Evolutionary conservation across 1,139 yeast species (phyloP).

Genomic region (Hemisphaericaspora lyxosophila): DNA sequence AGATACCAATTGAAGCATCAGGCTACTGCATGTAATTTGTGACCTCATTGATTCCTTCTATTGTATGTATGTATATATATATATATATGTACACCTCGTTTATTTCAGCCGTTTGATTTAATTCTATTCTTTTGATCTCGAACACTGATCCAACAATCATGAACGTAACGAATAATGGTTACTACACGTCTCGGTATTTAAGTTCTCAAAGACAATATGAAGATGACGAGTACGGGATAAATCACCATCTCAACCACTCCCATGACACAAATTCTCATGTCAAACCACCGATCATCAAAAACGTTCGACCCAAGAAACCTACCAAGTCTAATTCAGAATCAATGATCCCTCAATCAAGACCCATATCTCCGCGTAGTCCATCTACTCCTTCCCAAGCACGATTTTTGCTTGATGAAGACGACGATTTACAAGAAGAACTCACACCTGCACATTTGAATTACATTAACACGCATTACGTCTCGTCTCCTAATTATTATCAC

Average conservation of each 20-base stretch:
- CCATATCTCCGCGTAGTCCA: background rate
- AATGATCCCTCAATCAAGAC: background rate
- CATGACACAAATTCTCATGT: background rate
- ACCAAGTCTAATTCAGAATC: conserved; percentile 7
- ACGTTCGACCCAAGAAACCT: conserved; percentile 10
- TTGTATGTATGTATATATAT: too few species aligned
- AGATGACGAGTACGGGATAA: background rate
- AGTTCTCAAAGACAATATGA: conserved; percentile 9
- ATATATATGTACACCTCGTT: background rate
- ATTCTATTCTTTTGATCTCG: background rate
- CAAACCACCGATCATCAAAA: conserved; percentile 9
- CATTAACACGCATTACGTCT: conserved; percentile 16
- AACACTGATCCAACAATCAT: conserved; percentile 5
- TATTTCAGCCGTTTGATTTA: background rate
- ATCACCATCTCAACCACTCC: background rate
- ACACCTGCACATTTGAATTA: conserved; percentile 40
- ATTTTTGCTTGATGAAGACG: conserved; percentile 27
- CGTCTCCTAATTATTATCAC: conserved; percentile 9
- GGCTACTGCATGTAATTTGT: too few species aligned
- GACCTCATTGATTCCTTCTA: too few species aligned
- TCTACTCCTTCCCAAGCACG: conserved; percentile 3
- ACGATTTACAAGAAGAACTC: conserved; percentile 31
- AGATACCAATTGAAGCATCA: too few species aligned
- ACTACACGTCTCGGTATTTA: conserved; percentile 15
- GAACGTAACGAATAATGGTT: conserved; percentile 16